These are phyloP conservation scores for Diaporthe citrichinensis DNA, from an alignment of 2,329 filamentous ascomycete genomes.

Conservation along the genomic window DNA sequence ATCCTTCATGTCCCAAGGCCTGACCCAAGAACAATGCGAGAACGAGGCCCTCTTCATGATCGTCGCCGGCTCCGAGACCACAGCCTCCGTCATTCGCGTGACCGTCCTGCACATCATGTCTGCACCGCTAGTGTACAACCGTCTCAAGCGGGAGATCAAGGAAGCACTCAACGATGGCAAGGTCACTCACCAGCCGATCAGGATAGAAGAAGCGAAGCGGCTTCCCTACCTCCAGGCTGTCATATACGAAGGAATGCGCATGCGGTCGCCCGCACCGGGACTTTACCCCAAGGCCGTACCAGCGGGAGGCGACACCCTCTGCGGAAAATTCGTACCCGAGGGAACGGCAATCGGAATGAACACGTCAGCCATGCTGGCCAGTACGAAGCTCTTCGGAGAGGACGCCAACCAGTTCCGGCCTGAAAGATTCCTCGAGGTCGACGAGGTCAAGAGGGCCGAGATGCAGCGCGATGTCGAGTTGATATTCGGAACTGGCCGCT, in stretches of 20 bases:
- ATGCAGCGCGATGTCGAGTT: constrained; percentile 54
- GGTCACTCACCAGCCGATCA: constrained; percentile 39
- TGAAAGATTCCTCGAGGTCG: constrained; percentile 69
- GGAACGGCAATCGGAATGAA: constrained; percentile 46
- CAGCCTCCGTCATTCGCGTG: constrained; percentile 61
- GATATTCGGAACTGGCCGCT: constrained; percentile 57
- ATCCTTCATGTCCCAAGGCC: constrained; percentile 62
- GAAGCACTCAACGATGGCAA: constrained; percentile 34
- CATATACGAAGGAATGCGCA: constrained; percentile 46
- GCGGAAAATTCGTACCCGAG: constrained; percentile 49
- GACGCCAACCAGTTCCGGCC: constrained; percentile 72
- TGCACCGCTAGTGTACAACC: constrained; percentile 35
- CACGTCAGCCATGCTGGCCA: constrained; percentile 38
- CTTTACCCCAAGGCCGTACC: constrained; percentile 46
- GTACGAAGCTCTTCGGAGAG: constrained; percentile 53
- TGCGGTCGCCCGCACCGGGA: constrained; percentile 44
- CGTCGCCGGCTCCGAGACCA: constrained; percentile 66
- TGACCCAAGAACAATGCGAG: constrained; percentile 58
- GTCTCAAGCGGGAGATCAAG: constrained; percentile 42
- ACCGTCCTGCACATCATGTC: constrained; percentile 47
- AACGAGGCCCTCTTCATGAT: constrained; percentile 50
- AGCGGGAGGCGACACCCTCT: constrained; percentile 47
- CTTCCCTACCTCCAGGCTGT: constrained; percentile 46
- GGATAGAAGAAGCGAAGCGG: constrained; percentile 38
- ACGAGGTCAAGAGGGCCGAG: constrained; percentile 48